Base-by-base conservation (phyloP, 2,329 filamentous ascomycete genomes). In the Fusarium caatingaense region DNA sequence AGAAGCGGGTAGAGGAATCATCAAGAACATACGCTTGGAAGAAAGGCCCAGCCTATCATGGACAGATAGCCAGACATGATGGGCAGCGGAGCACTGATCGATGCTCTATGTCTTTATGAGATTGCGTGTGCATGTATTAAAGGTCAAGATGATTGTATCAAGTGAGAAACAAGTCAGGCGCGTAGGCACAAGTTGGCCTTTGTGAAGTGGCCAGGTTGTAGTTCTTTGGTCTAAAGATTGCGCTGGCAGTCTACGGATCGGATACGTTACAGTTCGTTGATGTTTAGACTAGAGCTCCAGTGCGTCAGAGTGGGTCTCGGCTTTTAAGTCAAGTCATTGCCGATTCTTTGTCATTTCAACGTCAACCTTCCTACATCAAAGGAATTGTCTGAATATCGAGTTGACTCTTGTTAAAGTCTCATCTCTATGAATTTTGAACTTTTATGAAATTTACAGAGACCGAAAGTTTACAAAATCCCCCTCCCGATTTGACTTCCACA, bases 11-110 rank as follows among this genome's bases (percentile, higher is more conserved):
- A 47, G 48, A 34, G 56, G 15, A 15, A 50, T 34, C n/a, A 16
- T 27, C 13, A 37, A 55, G 61, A 30, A 63, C 84, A 50, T 78
- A 87, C 86, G 55, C 82, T 81, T 47, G 87, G 86, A 50, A 88
- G 82, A 73, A 88, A 88, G 63, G 81, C 81, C 87, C 87, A 89
- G 74, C 86, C 86, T 72, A 87, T 60, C 45, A 88, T 79, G 62
- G 86, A 87, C 54, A 88, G 78, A 53, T 87, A 72, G 56, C 82
- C 78, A 32, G 86, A 86, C 86, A 88, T 88, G 67, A 41, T 76
- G 67, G 67, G 59, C 60, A 53, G 30, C 27, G 47, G 45, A 58
- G 71, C 74, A 74, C 74, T 60, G 63, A 56, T 60, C 28, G 54
- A 60, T 63, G 57, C 56, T 56, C 47, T 40, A 21, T 30, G 15